Percentiles rank a stretch among this genome's conserved stretches.
Conservation (phyloP, 2,329 filamentous ascomycete genomes). For the Lecanosticta acicola region DNA sequence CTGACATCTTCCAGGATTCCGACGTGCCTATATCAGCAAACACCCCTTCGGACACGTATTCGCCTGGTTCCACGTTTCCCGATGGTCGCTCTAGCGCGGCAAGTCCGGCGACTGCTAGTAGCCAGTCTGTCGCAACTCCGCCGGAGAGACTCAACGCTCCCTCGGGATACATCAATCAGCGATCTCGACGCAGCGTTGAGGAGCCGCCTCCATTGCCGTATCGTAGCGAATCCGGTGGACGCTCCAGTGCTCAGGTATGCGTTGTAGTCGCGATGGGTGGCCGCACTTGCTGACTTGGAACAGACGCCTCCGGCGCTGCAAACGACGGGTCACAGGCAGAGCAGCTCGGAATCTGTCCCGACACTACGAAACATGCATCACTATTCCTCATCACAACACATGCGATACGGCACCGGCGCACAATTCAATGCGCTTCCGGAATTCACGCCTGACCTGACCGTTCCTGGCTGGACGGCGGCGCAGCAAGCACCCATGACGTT, state of each 20-base stretch:
- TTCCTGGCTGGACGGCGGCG: conserved; percentile 21
- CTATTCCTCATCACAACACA: conserved; percentile 11
- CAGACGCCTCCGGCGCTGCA: conserved; percentile 13
- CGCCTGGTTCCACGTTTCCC: conserved; percentile 36
- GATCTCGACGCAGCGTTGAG: conserved; percentile 27
- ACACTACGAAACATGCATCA: conserved; percentile 14
- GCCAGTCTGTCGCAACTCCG: conserved; percentile 31
- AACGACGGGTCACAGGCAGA: conserved; percentile 3
- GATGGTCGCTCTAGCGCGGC: conserved; percentile 43
- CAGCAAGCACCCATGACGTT: conserved; percentile 15
- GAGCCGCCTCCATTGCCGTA: conserved; percentile 30
- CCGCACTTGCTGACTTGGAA: conserved; percentile 1
- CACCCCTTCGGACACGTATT: conserved; percentile 42
- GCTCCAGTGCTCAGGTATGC: not conserved
- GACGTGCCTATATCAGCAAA: conserved; percentile 46
- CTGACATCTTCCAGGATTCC: not conserved
- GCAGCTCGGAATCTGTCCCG: conserved; percentile 17
- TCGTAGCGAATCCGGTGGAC: conserved; percentile 18
- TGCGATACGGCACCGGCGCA: conserved; percentile 17
- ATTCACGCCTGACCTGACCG: conserved; percentile 25
- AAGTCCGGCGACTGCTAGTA: conserved; percentile 37
- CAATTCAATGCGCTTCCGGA: conserved; percentile 29
- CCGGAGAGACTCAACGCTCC: conserved; percentile 22
- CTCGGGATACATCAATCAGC: conserved; percentile 30
- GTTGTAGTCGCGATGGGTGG: not conserved